Percentiles rank a stretch among this genome's conserved stretches.
These are phyloP conservation scores for Saprolegnia parasitica DNA, from an alignment of 352 stramenopile genomes.

Conservation along the genomic window DNA sequence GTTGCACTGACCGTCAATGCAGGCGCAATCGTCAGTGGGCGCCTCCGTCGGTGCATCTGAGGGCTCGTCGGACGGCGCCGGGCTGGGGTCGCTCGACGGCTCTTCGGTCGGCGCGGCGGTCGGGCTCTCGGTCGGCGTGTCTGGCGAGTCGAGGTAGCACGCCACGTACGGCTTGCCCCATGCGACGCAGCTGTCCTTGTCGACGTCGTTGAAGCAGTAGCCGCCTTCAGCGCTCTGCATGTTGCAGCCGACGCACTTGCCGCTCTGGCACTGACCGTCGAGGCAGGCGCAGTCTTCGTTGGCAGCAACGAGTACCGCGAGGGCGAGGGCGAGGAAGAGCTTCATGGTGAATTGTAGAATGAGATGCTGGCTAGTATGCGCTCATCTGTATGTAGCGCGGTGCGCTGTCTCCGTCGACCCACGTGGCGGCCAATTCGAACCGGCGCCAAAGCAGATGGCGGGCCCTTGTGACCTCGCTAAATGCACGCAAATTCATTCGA, in stretches of 20 bases:
- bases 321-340: not conserved
- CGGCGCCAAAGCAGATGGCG: not conserved
- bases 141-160: slow-evolving; percentile 9
- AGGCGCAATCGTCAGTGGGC: not conserved
- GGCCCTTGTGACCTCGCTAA: no score
- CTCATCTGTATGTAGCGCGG: not conserved
- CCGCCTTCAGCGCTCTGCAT: slow-evolving; percentile 8
- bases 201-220: slow-evolving; percentile 16
- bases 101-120: not conserved
- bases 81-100: not conserved
- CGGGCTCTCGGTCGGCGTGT: not conserved
- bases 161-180: slow-evolving; percentile 12
- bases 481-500: no score
- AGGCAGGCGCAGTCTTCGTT: not conserved
- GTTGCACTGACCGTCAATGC: not conserved
- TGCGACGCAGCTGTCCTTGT: slow-evolving; percentile 14
- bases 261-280: not conserved
- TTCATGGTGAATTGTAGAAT: slow-evolving; percentile 12
- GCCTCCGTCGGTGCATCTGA: no score
- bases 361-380: not conserved
- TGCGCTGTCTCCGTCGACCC: not conserved
- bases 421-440: not conserved
- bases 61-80: no score
- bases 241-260: slow-evolving; percentile 11
- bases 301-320: slow-evolving; percentile 1